A percentile compares a stretch with the other conserved stretches of the same genome.
phyloP scores from a whole-genome alignment of 2,329 filamentous ascomycete species.

The Penicillium sp. region DNA sequence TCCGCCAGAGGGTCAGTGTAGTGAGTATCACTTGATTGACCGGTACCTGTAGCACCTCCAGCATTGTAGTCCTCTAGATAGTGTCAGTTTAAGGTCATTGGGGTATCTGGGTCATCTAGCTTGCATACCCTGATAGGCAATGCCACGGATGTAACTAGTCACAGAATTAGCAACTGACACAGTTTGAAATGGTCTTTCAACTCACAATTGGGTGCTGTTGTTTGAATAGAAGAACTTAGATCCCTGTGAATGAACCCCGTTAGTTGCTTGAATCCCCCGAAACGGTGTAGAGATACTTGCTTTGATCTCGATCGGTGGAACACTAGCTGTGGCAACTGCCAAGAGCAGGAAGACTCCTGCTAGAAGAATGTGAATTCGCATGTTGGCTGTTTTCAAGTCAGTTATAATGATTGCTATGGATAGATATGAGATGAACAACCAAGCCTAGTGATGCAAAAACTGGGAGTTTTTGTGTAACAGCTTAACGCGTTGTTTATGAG shows the following conservation, averaged over 20 bases:
- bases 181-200: background rate
- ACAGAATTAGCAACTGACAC: background rate
- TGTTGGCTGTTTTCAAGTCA: background rate
- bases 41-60: slow-evolving; percentile 1
- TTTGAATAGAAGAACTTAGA: slow-evolving; percentile 8
- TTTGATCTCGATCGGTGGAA: slow-evolving; percentile 8
- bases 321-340: background rate
- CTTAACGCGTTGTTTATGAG: background rate
- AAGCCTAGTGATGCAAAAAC: background rate
- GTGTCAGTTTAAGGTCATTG: background rate
- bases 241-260: background rate
- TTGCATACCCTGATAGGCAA: slow-evolving; percentile 6
- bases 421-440: background rate
- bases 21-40: slow-evolving; percentile 45
- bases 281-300: background rate
- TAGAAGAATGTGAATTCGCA: background rate
- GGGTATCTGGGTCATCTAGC: background rate
- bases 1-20: slow-evolving; percentile 83
- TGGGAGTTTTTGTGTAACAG: background rate
- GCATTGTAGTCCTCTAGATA: slow-evolving; percentile 4
- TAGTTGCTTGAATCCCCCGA: background rate
- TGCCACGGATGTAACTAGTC: slow-evolving; percentile 6
- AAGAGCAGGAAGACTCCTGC: background rate
- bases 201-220: slow-evolving; percentile 8
- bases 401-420: background rate